Evolutionary conservation across 2,329 filamentous ascomycete species (phyloP).

Genomic region (Talaromyces sp.): DNA sequence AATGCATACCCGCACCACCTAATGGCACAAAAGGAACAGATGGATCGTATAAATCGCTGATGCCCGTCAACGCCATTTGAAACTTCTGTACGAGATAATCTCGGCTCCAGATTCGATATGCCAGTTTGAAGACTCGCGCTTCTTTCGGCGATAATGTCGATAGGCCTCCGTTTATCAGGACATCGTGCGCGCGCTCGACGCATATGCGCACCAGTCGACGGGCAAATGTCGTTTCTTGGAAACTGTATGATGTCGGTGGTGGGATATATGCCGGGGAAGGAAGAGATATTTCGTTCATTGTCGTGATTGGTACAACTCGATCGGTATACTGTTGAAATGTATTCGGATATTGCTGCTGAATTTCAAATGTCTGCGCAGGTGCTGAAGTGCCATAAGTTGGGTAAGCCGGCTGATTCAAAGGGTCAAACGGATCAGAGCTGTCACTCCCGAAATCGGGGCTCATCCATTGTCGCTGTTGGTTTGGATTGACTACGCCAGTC

Average conservation of each 20-base stretch:
- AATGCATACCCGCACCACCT: slow-evolving; percentile 13
- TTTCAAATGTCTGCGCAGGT: not conserved
- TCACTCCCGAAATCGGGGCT: not conserved
- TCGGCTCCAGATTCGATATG: slow-evolving; percentile 11
- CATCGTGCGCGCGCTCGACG: slow-evolving; percentile 6
- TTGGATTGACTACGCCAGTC: not conserved
- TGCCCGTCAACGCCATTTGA: not conserved
- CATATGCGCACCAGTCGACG: slow-evolving; percentile 14
- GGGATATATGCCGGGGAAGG: not conserved
- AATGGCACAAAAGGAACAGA: slow-evolving; percentile 2
- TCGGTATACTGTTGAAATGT: not conserved
- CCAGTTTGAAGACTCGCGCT: slow-evolving; percentile 15
- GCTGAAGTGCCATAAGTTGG: not conserved
- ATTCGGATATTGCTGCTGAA: not conserved
- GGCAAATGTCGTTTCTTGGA: slow-evolving; percentile 14
- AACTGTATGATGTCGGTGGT: slow-evolving; percentile 14
- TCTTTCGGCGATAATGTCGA: not conserved
- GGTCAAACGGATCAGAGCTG: not conserved
- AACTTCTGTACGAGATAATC: slow-evolving; percentile 3
- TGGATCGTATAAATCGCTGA: not conserved
- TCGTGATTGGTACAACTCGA: not conserved
- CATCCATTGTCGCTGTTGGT: not conserved
- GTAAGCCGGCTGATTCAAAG: not conserved
- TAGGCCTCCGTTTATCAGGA: not conserved
- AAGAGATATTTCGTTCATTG: not conserved